A percentile compares a stretch with the other conserved stretches of the same genome.
Conservation (phyloP, 2,329 filamentous ascomycete species). For the Talaromyces sp. region DNA sequence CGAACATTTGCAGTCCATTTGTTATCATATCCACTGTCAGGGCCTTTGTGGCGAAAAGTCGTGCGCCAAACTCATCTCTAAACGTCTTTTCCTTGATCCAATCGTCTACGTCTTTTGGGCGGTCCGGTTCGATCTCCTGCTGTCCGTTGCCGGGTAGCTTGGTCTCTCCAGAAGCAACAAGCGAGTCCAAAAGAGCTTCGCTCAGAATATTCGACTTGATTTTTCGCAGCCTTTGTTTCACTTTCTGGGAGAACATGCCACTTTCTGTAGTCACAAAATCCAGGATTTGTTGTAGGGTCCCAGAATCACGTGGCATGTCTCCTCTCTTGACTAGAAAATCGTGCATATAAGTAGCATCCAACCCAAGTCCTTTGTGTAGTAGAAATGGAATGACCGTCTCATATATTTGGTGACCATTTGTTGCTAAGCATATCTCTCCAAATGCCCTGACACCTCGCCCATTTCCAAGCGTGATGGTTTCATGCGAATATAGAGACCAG, state of each 20-base stretch:
- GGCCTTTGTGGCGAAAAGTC: conserved; percentile 74
- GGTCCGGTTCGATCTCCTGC: background rate
- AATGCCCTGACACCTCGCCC: conserved; percentile 34
- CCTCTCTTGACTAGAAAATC: conserved; percentile 38
- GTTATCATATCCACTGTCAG: conserved; percentile 71
- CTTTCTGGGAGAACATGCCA: conserved; percentile 21
- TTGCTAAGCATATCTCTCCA: conserved; percentile 40
- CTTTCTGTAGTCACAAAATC: conserved; percentile 36
- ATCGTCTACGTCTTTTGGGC: background rate
- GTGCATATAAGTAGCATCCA: conserved; percentile 47
- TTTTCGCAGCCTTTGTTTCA: conserved; percentile 4
- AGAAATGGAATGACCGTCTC: conserved; percentile 40
- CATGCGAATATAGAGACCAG: conserved; percentile 17
- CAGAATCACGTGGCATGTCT: conserved; percentile 41
- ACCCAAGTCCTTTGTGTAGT: conserved; percentile 34
- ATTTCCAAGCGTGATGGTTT: conserved; percentile 17
- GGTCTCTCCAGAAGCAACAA: background rate
- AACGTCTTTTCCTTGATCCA: conserved; percentile 45
- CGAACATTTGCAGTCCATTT: conserved; percentile 65
- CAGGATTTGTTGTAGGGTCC: conserved; percentile 41
- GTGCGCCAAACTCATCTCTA: conserved; percentile 70
- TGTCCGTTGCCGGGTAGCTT: background rate
- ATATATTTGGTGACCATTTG: conserved; percentile 43
- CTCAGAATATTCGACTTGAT: conserved; percentile 3
- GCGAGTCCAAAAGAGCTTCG: background rate